Evolutionary conservation across 2,329 filamentous ascomycete genomes (phyloP).

Genomic region (Paecilomyces dactylethromorphus): DNA sequence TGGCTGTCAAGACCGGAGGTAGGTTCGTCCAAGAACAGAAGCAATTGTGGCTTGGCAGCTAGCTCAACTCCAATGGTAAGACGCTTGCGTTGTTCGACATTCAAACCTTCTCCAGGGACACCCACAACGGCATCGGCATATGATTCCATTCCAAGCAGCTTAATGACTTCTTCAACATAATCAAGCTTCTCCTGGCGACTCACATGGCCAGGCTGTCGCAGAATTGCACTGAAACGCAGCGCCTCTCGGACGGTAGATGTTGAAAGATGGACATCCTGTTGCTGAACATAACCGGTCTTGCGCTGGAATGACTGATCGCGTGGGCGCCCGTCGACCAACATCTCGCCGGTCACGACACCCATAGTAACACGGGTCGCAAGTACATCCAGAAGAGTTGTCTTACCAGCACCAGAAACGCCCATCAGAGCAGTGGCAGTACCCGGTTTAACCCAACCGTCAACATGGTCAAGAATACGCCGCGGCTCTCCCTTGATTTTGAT

Average conservation of each 20-base stretch:
- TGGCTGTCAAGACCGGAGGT: slow-evolving; percentile 57
- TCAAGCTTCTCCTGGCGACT: slow-evolving; percentile 67
- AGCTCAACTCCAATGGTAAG: slow-evolving; percentile 57
- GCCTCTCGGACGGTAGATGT: slow-evolving; percentile 84
- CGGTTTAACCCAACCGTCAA: slow-evolving; percentile 89
- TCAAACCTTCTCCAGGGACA: slow-evolving; percentile 65
- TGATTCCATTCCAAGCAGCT: slow-evolving; percentile 65
- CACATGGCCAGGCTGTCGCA: slow-evolving; percentile 72
- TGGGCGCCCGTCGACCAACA: slow-evolving; percentile 66
- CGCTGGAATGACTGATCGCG: slow-evolving; percentile 48
- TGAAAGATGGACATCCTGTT: slow-evolving; percentile 79
- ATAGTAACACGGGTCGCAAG: slow-evolving; percentile 77
- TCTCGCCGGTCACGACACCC: slow-evolving; percentile 79
- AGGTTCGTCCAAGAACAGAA: slow-evolving; percentile 58
- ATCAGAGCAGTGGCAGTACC: slow-evolving; percentile 84
- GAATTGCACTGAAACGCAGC: slow-evolving; percentile 73
- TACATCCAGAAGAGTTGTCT: slow-evolving; percentile 81
- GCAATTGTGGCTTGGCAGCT: slow-evolving; percentile 50
- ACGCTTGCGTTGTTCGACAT: slow-evolving; percentile 57
- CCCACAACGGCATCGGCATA: slow-evolving; percentile 78
- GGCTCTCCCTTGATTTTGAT: slow-evolving; percentile 69
- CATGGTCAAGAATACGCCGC: slow-evolving; percentile 70
- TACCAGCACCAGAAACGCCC: slow-evolving; percentile 84
- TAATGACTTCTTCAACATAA: slow-evolving; percentile 67
- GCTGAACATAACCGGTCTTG: slow-evolving; percentile 56